Evolutionary conservation across 164 flowering plant species (phyloP), one percentile per base, ranked within the genome.

Genomic region (Euptelea pleiosperma): DNA sequence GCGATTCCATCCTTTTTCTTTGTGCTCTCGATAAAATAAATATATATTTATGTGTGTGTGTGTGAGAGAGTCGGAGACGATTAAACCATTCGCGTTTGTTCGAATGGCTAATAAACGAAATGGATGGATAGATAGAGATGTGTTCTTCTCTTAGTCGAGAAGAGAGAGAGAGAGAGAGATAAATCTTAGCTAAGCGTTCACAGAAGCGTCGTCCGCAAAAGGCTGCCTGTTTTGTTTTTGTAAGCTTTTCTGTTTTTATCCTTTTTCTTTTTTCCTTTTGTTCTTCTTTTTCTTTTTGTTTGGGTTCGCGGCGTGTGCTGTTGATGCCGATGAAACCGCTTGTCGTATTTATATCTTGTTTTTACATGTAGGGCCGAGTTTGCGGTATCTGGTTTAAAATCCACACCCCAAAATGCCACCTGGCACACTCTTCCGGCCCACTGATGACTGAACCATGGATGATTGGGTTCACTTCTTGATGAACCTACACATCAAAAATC

Each of bases 1-100:
- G 77, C 30, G 77, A 66, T 57, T 73, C 77, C 77, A 73, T 73
- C 48, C 52, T n/a, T n/a, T 37, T 16, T 37, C 41, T 37, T 16
- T 37, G 41, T 11, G 14, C 14, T 42, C 45, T n/a, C 22, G 18
- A 5, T n/a, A 42, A n/a, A n/a, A n/a, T n/a, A n/a, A n/a, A n/a
- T n/a, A n/a, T n/a, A n/a, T n/a, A n/a, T n/a, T n/a, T n/a, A n/a
- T n/a, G n/a, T n/a, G n/a, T 18, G 45, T 15, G 34, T 14, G 19
- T 5, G 35, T 29, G 5, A 25, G 16, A 34, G 61, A 43, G n/a
- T n/a, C n/a, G n/a, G n/a, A n/a, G n/a, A n/a, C n/a, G n/a, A n/a
- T n/a, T n/a, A n/a, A n/a, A n/a, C n/a, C n/a, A n/a, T n/a, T n/a
- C n/a, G n/a, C n/a, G n/a, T n/a, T n/a, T n/a, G n/a, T n/a, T n/a